phyloP scores from a whole-genome alignment of 78 protist species.

The Dictyostelium capitatum region DNA sequence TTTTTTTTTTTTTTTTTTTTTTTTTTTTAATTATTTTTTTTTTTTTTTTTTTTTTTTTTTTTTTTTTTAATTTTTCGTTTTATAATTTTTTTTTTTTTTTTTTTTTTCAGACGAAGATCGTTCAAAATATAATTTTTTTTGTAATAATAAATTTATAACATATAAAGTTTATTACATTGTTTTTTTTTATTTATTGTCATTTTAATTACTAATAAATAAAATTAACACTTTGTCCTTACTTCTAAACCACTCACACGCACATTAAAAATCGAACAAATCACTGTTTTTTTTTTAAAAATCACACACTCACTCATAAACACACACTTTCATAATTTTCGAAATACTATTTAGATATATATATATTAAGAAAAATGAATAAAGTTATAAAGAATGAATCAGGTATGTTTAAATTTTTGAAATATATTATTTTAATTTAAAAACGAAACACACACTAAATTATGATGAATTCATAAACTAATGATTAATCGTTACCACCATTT shows the following conservation, averaged over 20 bases:
- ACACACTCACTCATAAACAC: no score
- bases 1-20: no score
- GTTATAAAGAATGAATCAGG: no score
- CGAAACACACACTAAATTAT: no score
- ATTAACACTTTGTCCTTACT: no score
- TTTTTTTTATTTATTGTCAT: constrained; percentile 10
- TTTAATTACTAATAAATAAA: constrained; percentile 11
- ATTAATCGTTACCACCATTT: no score
- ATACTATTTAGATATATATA: background rate
- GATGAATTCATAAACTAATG: no score
- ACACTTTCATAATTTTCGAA: no score
- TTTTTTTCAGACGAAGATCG: constrained; percentile 5
- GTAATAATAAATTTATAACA: background rate
- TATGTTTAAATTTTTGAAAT: no score
- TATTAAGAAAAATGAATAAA: background rate
- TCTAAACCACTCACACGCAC: background rate
- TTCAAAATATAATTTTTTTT: background rate
- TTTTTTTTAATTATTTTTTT: background rate
- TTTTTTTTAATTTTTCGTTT: background rate
- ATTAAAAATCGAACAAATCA: no score
- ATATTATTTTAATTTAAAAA: no score
- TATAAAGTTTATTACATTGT: background rate
- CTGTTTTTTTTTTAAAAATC: no score
- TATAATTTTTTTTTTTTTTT: background rate
- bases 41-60: background rate